These are phyloP conservation scores for Adansonia digitata DNA, from an alignment of 345 rosid species.

Conservation along the genomic window DNA sequence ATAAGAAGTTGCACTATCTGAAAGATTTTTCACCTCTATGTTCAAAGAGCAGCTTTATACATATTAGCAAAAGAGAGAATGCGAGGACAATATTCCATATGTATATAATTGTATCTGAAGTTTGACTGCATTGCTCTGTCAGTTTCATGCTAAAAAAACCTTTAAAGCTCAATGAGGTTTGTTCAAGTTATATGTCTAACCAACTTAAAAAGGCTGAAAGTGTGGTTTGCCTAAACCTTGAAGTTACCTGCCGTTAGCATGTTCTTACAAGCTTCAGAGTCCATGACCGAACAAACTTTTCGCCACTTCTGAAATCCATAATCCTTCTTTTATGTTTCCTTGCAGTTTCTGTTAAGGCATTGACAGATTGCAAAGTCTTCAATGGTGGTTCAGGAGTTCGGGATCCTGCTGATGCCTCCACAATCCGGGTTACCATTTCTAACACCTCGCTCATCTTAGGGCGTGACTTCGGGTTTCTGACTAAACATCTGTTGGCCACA, in stretches of 20 bases:
- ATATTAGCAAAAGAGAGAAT: not conserved
- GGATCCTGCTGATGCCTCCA: conserved; percentile 34
- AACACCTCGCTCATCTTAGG: conserved; percentile 94
- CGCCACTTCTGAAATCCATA: conserved; percentile 33
- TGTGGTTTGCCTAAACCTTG: not conserved
- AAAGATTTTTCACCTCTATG: not conserved
- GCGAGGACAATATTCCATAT: not conserved
- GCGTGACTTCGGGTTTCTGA: conserved; percentile 63
- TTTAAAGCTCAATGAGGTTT: not conserved
- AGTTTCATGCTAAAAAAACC: not conserved
- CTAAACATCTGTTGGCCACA: conserved; percentile 73
- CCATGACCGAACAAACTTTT: conserved; percentile 30
- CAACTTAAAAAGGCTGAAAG: not conserved
- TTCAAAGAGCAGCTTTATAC: not conserved
- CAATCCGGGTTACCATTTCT: conserved; percentile 54
- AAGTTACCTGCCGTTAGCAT: conserved; percentile 28
- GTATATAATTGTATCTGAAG: not conserved
- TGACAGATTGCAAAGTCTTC: conserved; percentile 25
- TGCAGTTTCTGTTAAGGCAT: conserved; percentile 17
- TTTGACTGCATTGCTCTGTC: not conserved
- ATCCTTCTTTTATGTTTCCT: conserved; percentile 27
- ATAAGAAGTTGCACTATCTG: not conserved
- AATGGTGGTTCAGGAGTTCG: conserved; percentile 36
- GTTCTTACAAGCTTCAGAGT: conserved; percentile 23
- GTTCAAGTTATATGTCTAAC: not conserved